Conservation (phyloP, 148 eudicot genomes). For the Rhododendron ferrugineum region DNA sequence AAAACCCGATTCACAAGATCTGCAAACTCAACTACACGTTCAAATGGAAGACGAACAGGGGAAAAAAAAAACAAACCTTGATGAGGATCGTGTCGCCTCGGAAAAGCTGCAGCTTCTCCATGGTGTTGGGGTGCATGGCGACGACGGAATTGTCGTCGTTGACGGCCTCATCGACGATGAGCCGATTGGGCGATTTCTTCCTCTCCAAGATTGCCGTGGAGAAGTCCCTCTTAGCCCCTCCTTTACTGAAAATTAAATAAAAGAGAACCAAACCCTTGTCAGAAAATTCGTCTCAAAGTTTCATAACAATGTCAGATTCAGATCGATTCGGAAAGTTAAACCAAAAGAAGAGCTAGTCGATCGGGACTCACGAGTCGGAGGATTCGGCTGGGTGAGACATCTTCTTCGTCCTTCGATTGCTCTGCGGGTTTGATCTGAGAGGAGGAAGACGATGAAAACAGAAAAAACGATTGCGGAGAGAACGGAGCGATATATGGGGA, state of each 20-base stretch:
- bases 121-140: conserved; percentile 24
- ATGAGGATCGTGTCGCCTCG: conserved; percentile 26
- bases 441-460: background rate
- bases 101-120: conserved; percentile 34
- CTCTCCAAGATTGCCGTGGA: conserved; percentile 25
- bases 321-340: background rate
- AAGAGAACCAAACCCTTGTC: background rate
- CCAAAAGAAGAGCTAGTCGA: background rate
- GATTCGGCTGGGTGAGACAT: conserved; percentile 13
- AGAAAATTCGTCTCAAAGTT: background rate
- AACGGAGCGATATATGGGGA: background rate
- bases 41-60: background rate
- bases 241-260: conserved; percentile 5
- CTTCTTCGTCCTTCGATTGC: background rate
- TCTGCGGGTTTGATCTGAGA: background rate
- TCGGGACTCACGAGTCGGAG: conserved; percentile 4
- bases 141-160: conserved; percentile 37
- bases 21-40: background rate
- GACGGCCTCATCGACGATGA: conserved; percentile 31
- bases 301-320: background rate
- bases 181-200: conserved; percentile 29
- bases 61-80: conserved; percentile 1
- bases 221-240: conserved; percentile 18
- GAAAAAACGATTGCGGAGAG: background rate
- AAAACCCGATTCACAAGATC: background rate